Percentiles rank a stretch among this genome's conserved stretches.
Conservation (phyloP, 164 flowering plant genomes). For the Magnolia sinica region DNA sequence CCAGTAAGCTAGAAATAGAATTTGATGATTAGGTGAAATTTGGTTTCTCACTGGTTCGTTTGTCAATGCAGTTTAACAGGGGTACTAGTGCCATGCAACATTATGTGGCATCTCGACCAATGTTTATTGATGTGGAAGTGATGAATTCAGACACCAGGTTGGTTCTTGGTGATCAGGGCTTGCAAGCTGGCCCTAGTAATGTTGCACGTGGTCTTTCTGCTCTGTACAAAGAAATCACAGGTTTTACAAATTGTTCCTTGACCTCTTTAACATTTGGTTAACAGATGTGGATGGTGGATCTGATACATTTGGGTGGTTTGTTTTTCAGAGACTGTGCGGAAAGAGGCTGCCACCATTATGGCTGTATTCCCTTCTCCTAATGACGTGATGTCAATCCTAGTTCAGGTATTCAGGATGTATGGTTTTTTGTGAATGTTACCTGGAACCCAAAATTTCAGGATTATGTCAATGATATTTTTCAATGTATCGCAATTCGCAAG, state of each 20-base stretch:
- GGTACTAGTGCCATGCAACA: constrained; percentile 99
- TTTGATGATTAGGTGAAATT: not conserved
- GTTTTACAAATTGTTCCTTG: constrained; percentile 29
- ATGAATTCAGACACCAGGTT: constrained; percentile 86
- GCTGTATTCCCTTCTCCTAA: constrained; percentile 99
- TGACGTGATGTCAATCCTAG: constrained; percentile 93
- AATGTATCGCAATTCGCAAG: not conserved
- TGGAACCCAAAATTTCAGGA: not conserved
- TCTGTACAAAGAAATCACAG: constrained; percentile 94
- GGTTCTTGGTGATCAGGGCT: constrained; percentile 89
- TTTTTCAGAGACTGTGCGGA: constrained; percentile 79
- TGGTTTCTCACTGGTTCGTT: constrained; percentile 6
- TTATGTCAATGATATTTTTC: not conserved
- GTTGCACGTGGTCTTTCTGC: constrained; percentile 91
- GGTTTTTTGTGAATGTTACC: not conserved
- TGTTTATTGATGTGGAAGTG: constrained; percentile 95
- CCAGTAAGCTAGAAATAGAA: too few relatives aligned
- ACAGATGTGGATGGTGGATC: too few relatives aligned
- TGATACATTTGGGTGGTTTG: constrained; percentile 6
- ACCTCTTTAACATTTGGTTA: not conserved
- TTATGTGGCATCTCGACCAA: constrained; percentile 95
- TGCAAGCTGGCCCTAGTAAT: constrained; percentile 75
- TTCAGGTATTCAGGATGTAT: constrained; percentile 57
- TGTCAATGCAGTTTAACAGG: constrained; percentile 74
- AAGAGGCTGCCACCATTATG: constrained; percentile 90